These are phyloP conservation scores for Chlamydomonas reinhardtii DNA, from an alignment of 163 green algal species.

Conservation along the genomic window DNA sequence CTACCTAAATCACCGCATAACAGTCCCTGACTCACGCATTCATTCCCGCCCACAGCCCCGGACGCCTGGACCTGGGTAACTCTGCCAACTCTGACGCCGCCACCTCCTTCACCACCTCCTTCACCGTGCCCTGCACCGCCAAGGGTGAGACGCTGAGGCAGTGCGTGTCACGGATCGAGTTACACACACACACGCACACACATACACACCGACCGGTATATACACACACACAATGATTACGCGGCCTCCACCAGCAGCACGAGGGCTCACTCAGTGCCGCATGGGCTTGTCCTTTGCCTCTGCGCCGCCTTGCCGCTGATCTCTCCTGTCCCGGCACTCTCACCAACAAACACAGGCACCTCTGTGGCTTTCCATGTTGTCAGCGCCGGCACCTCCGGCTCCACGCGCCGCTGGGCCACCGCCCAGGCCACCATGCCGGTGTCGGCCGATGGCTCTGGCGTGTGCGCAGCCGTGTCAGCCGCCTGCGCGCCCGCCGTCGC, in stretches of 20 bases:
- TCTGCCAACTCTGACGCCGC: neutral
- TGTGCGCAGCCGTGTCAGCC: neutral
- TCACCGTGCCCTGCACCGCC: conserved; percentile 3
- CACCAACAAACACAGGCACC: neutral
- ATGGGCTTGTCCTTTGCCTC: too few relatives aligned
- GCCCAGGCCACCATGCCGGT: neutral
- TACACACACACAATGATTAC: too few relatives aligned
- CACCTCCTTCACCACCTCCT: neutral
- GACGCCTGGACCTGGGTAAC: conserved; percentile 10
- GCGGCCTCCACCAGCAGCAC: too few relatives aligned
- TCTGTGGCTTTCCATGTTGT: neutral
- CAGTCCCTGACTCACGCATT: too few relatives aligned
- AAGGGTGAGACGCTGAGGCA: neutral
- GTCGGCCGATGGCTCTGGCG: neutral
- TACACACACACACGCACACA: too few relatives aligned
- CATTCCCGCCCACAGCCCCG: conserved; percentile 4
- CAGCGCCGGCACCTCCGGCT: too few relatives aligned
- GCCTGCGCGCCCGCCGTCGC: neutral
- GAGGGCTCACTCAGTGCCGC: too few relatives aligned
- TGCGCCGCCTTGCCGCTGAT: neutral
- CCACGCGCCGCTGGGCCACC: neutral
- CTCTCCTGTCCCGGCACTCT: too few relatives aligned
- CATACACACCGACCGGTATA: too few relatives aligned
- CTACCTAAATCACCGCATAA: too few relatives aligned
- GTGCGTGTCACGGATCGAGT: too few relatives aligned